A percentile compares a stretch with the other conserved stretches of the same genome.
Conservation (phyloP, 2,329 filamentous ascomycete genomes). For the Penicillium sp. region DNA sequence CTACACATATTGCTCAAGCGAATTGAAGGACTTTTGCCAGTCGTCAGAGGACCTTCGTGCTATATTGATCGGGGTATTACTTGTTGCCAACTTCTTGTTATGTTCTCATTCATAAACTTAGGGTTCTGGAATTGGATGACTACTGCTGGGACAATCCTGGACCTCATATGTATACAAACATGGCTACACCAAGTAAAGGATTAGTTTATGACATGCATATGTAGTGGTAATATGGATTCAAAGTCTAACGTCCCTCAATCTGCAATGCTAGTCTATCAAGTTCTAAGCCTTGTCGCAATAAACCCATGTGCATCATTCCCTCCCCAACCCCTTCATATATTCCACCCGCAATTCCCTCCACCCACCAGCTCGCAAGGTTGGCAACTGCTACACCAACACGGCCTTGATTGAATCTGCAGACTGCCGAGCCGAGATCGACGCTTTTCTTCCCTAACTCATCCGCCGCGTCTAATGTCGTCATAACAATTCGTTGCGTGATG, state of each 20-base stretch:
- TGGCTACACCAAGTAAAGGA: too few species aligned
- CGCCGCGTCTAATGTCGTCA: constrained; percentile 53
- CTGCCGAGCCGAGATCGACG: constrained; percentile 53
- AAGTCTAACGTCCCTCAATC: constrained; percentile 5
- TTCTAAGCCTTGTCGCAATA: constrained; percentile 19
- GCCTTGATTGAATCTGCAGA: constrained; percentile 64
- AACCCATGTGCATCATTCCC: constrained; percentile 51
- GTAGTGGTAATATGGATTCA: neutral
- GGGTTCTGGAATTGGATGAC: too few species aligned
- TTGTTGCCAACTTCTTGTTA: too few species aligned
- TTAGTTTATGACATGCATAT: neutral
- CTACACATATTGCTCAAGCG: too few species aligned
- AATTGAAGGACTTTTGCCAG: too few species aligned
- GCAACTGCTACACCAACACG: constrained; percentile 61
- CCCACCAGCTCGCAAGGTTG: constrained; percentile 59
- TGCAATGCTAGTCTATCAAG: constrained; percentile 14
- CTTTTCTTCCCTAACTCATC: constrained; percentile 56
- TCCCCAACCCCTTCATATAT: constrained; percentile 64
- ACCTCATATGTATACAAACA: too few species aligned
- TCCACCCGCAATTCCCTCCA: constrained; percentile 65
- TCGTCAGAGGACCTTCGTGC: too few species aligned
- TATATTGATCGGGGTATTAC: too few species aligned
- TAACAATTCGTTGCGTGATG: constrained; percentile 60
- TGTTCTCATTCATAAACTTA: too few species aligned
- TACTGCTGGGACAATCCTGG: too few species aligned